Evolutionary conservation across 2,329 filamentous ascomycete genomes (phyloP), one percentile per base, ranked within the genome.

Genomic region (Neofusicoccum umdonicola): DNA sequence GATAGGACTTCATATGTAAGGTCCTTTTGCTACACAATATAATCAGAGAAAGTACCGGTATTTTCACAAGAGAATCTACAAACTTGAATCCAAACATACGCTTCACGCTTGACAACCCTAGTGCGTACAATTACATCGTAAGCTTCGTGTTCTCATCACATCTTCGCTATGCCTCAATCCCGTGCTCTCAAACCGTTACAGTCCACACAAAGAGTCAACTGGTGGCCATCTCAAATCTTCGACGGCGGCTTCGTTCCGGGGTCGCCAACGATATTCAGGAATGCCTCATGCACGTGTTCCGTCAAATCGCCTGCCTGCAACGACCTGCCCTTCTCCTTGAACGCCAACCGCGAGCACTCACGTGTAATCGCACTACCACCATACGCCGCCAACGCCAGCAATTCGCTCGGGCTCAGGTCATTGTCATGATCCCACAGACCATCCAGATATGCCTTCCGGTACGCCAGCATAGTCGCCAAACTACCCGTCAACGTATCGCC

Each of bases 291-390:
- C 9, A 99, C 90, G 78, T 97, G 90, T 17, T 95, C 92, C 0
- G 94, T 97, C 74, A 99, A 79, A 78, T 98, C 95, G 69, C 91
- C 93, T 0, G 95, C 95, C 80, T 98, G 95, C 74, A 99, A 80
- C 73, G 91, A 92, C 68, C 95, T 86, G 0, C 95, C 94, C 72
- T 89, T 91, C 76, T 93, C 91, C 71, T 86, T 83, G 78, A 96
- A 99, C 0, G 95, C 95, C 66, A 93, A 81, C 57, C 92, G 86
- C 19, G 94, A 97, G 74, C 90, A 97, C 76, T 97, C 93, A 76
- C 94, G 88, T 65, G 95, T 98, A 64, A 99, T 87, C 19, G 89
- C 87, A 71, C 91, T 92, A 2, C 94, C 95, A 0, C 91, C 94
- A 80, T 91, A 97, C 0, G 92, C 94, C 15, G 89, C 92, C 68